phyloP scores from a whole-genome alignment of 192 early-diverging fungal species.

The Coemansia reversa region DNA sequence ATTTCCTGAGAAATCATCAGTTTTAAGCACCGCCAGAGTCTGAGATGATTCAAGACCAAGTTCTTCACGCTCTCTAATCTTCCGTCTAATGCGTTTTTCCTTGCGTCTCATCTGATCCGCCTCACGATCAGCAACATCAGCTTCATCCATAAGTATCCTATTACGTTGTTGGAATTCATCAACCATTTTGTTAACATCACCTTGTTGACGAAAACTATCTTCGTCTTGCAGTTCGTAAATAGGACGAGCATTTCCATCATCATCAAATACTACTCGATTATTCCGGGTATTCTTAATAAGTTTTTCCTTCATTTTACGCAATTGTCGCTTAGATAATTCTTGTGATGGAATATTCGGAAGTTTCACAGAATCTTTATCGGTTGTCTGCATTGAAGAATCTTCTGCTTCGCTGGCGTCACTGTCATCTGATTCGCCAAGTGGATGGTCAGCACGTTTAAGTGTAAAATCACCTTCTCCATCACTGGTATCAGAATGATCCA shows the following conservation, averaged over 20 bases:
- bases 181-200: slow-evolving; percentile 63
- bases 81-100: slow-evolving; percentile 71
- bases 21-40: slow-evolving; percentile 24
- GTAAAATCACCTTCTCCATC: slow-evolving; percentile 79
- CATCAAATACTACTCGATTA: slow-evolving; percentile 87
- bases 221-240: slow-evolving; percentile 81
- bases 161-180: slow-evolving; percentile 71
- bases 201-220: slow-evolving; percentile 73
- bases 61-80: slow-evolving; percentile 61
- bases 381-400: slow-evolving; percentile 52
- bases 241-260: slow-evolving; percentile 80
- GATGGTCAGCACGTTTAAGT: slow-evolving; percentile 80
- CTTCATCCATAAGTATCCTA: slow-evolving; percentile 66
- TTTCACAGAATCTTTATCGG: slow-evolving; percentile 45
- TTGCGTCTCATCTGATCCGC: slow-evolving; percentile 62
- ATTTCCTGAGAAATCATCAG: slow-evolving; percentile 11
- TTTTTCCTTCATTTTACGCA: slow-evolving; percentile 66
- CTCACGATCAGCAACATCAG: slow-evolving; percentile 78
- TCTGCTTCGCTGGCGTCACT: slow-evolving; percentile 42
- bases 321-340: slow-evolving; percentile 47
- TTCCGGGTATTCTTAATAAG: slow-evolving; percentile 68
- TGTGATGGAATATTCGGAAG: slow-evolving; percentile 49
- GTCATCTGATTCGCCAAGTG: slow-evolving; percentile 58
- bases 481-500: slow-evolving; percentile 61
- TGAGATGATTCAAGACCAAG: slow-evolving; percentile 10